A percentile compares a stretch with the other conserved stretches of the same genome.
phyloP scores from a whole-genome alignment of 495 filamentous ascomycete genomes.

The Podospora bellae-mahoneyi region DNA sequence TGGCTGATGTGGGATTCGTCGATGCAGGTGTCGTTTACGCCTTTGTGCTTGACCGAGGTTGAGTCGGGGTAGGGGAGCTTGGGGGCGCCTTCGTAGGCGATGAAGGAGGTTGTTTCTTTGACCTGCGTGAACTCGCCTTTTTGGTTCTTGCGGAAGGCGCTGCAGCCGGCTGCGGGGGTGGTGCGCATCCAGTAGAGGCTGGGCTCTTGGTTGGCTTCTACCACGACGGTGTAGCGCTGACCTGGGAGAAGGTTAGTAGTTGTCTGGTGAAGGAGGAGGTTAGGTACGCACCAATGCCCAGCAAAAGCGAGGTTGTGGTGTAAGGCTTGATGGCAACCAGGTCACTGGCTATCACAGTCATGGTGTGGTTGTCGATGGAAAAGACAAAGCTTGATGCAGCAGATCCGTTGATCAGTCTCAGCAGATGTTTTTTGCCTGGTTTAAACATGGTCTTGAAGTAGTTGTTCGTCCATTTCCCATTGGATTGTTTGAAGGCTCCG shows the following conservation, averaged over 20 bases:
- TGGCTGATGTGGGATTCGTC: slow-evolving; percentile 12
- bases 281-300: slow-evolving; percentile 51
- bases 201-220: slow-evolving; percentile 47
- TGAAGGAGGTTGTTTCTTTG: slow-evolving; percentile 19
- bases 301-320: slow-evolving; percentile 35
- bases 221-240: slow-evolving; percentile 62
- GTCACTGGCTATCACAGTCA: slow-evolving; percentile 48
- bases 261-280: background rate
- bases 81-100: slow-evolving; percentile 8
- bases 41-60: slow-evolving; percentile 8
- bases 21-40: slow-evolving; percentile 7
- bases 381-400: slow-evolving; percentile 30
- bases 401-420: slow-evolving; percentile 51
- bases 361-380: slow-evolving; percentile 46
- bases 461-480: slow-evolving; percentile 4
- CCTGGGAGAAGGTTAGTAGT: slow-evolving; percentile 15
- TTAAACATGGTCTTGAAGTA: slow-evolving; percentile 10
- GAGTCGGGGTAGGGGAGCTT: background rate
- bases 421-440: slow-evolving; percentile 39
- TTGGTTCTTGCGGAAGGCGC: slow-evolving; percentile 7
- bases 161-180: slow-evolving; percentile 12
- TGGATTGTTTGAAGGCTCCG: slow-evolving; percentile 23
- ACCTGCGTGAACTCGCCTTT: slow-evolving; percentile 20
- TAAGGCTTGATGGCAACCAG: slow-evolving; percentile 50
- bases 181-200: slow-evolving; percentile 20